Evolutionary conservation across 2,329 filamentous ascomycete genomes (phyloP).

Genomic region (Diatrype stigma): DNA sequence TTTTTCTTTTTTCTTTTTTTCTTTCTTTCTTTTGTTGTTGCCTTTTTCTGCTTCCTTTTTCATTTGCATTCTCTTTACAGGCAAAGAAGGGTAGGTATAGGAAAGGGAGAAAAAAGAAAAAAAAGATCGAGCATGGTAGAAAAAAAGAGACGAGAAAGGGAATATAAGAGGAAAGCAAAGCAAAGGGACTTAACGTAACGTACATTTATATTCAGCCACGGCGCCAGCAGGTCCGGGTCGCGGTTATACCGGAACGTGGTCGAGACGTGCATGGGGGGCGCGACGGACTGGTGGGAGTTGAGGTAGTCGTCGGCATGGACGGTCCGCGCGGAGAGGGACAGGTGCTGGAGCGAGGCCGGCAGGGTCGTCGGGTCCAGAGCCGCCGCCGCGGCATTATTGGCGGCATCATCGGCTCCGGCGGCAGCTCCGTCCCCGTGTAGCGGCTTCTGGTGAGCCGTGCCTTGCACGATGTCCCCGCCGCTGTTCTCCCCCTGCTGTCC

Average conservation of each 20-base stretch:
- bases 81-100: too few relatives aligned
- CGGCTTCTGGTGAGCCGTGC: constrained; percentile 1
- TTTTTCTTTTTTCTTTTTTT: too few relatives aligned
- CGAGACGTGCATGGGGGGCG: constrained; percentile 83
- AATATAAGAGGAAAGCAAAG: neutral
- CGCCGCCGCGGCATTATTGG: neutral
- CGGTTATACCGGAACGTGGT: constrained; percentile 82
- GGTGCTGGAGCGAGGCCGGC: constrained; percentile 30
- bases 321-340: constrained; percentile 65
- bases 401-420: neutral
- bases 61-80: too few relatives aligned
- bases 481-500: neutral
- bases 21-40: too few relatives aligned
- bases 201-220: constrained; percentile 53
- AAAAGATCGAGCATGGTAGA: too few relatives aligned
- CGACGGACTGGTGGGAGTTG: constrained; percentile 72
- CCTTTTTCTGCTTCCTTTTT: too few relatives aligned
- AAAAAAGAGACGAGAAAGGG: too few relatives aligned
- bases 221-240: constrained; percentile 62
- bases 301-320: constrained; percentile 79
- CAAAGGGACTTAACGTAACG: too few relatives aligned
- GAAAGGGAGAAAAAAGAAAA: neutral
- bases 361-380: constrained; percentile 14
- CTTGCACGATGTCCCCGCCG: neutral
- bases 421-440: constrained; percentile 14